Conservation (phyloP, 106 monocot genomes). For the Dendrobium chrysotoxum region DNA sequence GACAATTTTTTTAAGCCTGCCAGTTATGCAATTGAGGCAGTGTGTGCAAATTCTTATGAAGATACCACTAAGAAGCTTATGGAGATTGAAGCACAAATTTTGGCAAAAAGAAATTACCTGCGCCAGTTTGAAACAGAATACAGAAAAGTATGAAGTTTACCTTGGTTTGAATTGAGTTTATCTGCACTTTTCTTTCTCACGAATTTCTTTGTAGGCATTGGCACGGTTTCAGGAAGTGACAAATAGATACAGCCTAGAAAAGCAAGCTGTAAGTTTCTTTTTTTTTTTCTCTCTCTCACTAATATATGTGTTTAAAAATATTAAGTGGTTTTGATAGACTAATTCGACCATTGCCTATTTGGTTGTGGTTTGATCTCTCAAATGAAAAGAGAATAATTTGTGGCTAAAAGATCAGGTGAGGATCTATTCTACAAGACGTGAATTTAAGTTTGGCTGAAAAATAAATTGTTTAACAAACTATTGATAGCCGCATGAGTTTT, state of each 20-base stretch:
- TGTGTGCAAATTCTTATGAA: constrained; percentile 70
- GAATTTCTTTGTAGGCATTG: constrained; percentile 55
- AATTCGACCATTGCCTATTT: not conserved
- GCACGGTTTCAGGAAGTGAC: constrained; percentile 85
- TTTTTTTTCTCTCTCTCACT: not conserved
- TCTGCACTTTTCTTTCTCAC: not conserved
- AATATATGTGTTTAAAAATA: not conserved
- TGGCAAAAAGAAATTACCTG: constrained; percentile 72
- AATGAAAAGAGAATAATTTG: not conserved
- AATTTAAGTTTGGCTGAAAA: not conserved
- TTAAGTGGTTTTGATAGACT: not conserved
- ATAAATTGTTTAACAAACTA: not conserved
- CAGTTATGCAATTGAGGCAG: constrained; percentile 71
- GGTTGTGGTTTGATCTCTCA: not conserved
- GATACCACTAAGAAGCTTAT: constrained; percentile 71
- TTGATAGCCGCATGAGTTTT: not conserved
- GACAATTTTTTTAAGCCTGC: constrained; percentile 97
- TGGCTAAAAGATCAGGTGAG: not conserved
- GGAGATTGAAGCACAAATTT: constrained; percentile 71
- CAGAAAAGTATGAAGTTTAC: constrained; percentile 52
- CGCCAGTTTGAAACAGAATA: constrained; percentile 93
- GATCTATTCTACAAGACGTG: not conserved
- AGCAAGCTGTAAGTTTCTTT: constrained; percentile 52
- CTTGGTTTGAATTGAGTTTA: not conserved
- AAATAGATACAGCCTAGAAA: constrained; percentile 77